Evolutionary conservation across 1,139 yeast species (phyloP).

Genomic region (Eremothecium cymbalariae): DNA sequence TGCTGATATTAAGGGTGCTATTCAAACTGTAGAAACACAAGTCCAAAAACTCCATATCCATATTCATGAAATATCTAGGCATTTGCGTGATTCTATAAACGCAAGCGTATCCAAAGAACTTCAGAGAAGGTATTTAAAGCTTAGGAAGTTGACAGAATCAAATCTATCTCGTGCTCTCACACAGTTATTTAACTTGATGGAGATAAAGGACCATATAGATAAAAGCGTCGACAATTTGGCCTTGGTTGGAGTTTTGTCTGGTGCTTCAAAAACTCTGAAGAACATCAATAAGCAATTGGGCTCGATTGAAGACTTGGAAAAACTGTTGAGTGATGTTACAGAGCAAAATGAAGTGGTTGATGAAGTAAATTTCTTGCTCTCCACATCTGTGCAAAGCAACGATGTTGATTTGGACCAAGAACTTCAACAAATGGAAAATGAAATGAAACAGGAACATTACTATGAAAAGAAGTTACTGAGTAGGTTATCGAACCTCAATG

Average conservation of each 20-base stretch:
- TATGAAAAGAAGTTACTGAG: slow-evolving; percentile 2
- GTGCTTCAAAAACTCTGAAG: slow-evolving; percentile 32
- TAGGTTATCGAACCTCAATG: background rate
- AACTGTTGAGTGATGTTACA: slow-evolving; percentile 37
- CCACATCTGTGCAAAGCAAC: slow-evolving; percentile 16
- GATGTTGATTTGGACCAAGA: slow-evolving; percentile 38
- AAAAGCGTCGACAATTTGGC: slow-evolving; percentile 41
- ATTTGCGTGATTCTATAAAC: slow-evolving; percentile 10
- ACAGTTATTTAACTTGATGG: slow-evolving; percentile 35
- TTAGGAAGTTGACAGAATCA: slow-evolving; percentile 30
- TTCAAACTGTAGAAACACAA: slow-evolving; percentile 5
- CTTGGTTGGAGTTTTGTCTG: slow-evolving; percentile 35
- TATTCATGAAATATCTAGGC: slow-evolving; percentile 1
- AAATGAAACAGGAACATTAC: slow-evolving; percentile 5
- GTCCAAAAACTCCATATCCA: slow-evolving; percentile 1
- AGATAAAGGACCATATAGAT: slow-evolving; percentile 40
- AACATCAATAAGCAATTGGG: slow-evolving; percentile 31
- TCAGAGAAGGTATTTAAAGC: slow-evolving; percentile 21
- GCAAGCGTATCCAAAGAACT: slow-evolving; percentile 12
- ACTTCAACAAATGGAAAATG: slow-evolving; percentile 18
- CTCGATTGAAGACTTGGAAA: slow-evolving; percentile 35
- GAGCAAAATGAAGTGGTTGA: slow-evolving; percentile 35
- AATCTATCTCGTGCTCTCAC: slow-evolving; percentile 33
- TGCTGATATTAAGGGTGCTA: slow-evolving; percentile 9
- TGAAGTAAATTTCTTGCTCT: slow-evolving; percentile 35